Evolutionary conservation across 2,329 filamentous ascomycete genomes (phyloP).

Genomic region (Verticillium isaacii): DNA sequence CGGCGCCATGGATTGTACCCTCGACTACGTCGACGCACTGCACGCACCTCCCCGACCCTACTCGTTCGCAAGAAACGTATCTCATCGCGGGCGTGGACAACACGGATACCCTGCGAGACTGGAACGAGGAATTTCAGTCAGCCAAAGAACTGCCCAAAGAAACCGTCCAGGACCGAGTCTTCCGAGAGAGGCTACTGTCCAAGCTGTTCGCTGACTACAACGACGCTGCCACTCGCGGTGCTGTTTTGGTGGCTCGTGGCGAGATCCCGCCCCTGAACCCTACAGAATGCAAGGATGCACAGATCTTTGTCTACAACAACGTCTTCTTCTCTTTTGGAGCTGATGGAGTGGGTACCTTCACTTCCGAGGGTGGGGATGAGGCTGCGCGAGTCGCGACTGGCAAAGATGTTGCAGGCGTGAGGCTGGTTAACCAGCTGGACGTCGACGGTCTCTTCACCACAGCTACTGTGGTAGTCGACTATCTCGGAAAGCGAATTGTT

Average conservation of each 20-base stretch:
- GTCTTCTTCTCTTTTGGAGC: slow-evolving; percentile 99
- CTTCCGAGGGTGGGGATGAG: slow-evolving; percentile 92
- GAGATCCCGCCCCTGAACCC: slow-evolving; percentile 94
- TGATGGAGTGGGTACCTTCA: slow-evolving; percentile 95
- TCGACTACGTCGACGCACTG: slow-evolving; percentile 58
- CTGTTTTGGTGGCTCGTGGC: slow-evolving; percentile 85
- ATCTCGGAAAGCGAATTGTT: slow-evolving; percentile 93
- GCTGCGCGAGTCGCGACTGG: slow-evolving; percentile 92
- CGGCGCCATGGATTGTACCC: slow-evolving; percentile 87
- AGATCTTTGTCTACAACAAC: slow-evolving; percentile 99
- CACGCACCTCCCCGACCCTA: slow-evolving; percentile 75
- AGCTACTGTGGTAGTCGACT: slow-evolving; percentile 94
- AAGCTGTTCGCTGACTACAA: slow-evolving; percentile 98
- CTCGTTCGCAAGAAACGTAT: slow-evolving; percentile 88
- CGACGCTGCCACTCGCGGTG: slow-evolving; percentile 87
- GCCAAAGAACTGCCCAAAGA: slow-evolving; percentile 92
- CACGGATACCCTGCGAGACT: slow-evolving; percentile 89
- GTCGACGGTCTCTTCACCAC: slow-evolving; percentile 92
- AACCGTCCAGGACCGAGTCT: slow-evolving; percentile 90
- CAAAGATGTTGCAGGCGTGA: slow-evolving; percentile 93
- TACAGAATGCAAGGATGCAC: slow-evolving; percentile 84
- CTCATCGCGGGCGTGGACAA: slow-evolving; percentile 88
- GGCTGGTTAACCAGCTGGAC: slow-evolving; percentile 93
- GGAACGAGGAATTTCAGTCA: slow-evolving; percentile 99
- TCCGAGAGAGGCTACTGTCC: slow-evolving; percentile 86